phyloP scores from a whole-genome alignment of 1,139 yeast species.

The Nadsonia commutata region DNA sequence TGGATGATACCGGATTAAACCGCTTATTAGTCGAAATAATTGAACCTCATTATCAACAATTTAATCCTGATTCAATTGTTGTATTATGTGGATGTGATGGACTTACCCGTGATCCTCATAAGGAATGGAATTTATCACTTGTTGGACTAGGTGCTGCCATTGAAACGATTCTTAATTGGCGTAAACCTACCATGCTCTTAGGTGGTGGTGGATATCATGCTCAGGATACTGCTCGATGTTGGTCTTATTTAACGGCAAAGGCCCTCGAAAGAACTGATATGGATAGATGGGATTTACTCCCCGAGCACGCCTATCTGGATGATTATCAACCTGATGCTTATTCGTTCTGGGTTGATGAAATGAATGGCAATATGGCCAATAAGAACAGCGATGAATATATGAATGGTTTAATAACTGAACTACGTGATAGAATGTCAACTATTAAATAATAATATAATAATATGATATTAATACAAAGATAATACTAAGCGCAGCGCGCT shows the following conservation, averaged over 20 bases:
- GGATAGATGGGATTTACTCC: not conserved
- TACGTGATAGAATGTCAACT: not conserved
- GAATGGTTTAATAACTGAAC: not conserved
- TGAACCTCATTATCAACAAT: constrained; percentile 27
- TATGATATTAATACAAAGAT: too few species aligned
- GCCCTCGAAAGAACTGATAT: not conserved
- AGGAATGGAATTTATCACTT: constrained; percentile 57
- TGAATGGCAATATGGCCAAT: not conserved
- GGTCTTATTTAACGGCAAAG: constrained; percentile 39
- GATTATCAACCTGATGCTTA: not conserved
- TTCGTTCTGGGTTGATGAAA: not conserved
- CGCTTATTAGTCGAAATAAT: constrained; percentile 30
- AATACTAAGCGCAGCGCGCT: too few species aligned
- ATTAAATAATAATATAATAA: too few species aligned
- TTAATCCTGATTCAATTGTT: constrained; percentile 39
- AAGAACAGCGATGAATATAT: not conserved
- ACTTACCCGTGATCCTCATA: constrained; percentile 38
- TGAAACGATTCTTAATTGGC: constrained; percentile 22
- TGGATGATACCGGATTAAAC: constrained; percentile 32
- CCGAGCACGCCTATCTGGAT: not conserved
- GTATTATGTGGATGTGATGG: constrained; percentile 69
- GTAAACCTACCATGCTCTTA: constrained; percentile 31
- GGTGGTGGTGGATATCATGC: constrained; percentile 76
- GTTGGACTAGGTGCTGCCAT: constrained; percentile 33
- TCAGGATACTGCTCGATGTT: constrained; percentile 47